These are phyloP conservation scores for Saccharomycopsis guyanensis DNA, from an alignment of 805 yeast species.

Conservation along the genomic window DNA sequence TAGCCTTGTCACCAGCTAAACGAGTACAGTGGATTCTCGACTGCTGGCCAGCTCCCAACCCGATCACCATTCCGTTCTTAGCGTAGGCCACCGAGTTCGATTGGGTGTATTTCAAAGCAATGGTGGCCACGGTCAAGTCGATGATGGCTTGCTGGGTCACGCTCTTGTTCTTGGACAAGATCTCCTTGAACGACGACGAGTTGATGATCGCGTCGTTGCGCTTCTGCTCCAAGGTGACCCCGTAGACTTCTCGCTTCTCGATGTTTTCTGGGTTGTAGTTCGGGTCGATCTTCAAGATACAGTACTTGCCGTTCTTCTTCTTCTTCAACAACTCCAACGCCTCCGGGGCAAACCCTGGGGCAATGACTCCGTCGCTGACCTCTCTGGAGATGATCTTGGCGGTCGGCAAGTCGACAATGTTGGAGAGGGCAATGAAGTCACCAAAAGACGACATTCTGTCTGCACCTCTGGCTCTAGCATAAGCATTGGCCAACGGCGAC, in stretches of 20 bases:
- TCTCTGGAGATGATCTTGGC: slow-evolving; percentile 96
- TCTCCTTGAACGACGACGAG: slow-evolving; percentile 82
- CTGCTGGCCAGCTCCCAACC: slow-evolving; percentile 99
- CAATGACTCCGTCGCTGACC: slow-evolving; percentile 97
- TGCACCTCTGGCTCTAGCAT: slow-evolving; percentile 99
- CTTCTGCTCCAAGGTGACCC: slow-evolving; percentile 91
- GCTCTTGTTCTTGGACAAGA: slow-evolving; percentile 78
- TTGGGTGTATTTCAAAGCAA: slow-evolving; percentile 95
- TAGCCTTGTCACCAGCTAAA: slow-evolving; percentile 98
- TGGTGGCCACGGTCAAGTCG: slow-evolving; percentile 95
- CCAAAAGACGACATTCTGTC: slow-evolving; percentile 99
- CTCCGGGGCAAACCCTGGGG: slow-evolving; percentile 92
- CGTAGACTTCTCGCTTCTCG: slow-evolving; percentile 94
- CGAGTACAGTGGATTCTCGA: slow-evolving; percentile 99
- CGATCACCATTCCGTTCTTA: slow-evolving; percentile 98
- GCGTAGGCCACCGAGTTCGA: slow-evolving; percentile 98
- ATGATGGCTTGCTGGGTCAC: slow-evolving; percentile 88
- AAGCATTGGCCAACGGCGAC: slow-evolving; percentile 95
- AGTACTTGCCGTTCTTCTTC: slow-evolving; percentile 97
- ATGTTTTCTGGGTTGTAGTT: slow-evolving; percentile 71
- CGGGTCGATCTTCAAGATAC: slow-evolving; percentile 94
- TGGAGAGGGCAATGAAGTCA: slow-evolving; percentile 95
- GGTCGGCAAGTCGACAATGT: slow-evolving; percentile 92
- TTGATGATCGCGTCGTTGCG: slow-evolving; percentile 96
- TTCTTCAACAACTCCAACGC: slow-evolving; percentile 82